Conservation (phyloP, 495 filamentous ascomycete species). For the Penicillium alfredii region DNA sequence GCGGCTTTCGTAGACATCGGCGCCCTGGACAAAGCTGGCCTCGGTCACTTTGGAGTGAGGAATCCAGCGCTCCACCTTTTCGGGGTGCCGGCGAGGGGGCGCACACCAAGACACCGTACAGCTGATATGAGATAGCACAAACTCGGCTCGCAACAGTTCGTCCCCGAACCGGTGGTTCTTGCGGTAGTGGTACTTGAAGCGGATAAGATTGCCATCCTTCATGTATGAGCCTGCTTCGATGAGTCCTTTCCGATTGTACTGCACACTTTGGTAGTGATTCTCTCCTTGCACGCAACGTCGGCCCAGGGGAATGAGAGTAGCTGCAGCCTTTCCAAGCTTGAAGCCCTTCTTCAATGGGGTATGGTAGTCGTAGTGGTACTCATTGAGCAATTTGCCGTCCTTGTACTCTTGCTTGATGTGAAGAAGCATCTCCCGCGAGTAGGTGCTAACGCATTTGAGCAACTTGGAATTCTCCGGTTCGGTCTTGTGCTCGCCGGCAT, state of each 20-base stretch:
- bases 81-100: slow-evolving; percentile 45
- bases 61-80: slow-evolving; percentile 53
- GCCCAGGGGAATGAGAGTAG: slow-evolving; percentile 39
- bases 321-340: slow-evolving; percentile 22
- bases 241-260: slow-evolving; percentile 51
- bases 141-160: slow-evolving; percentile 54
- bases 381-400: slow-evolving; percentile 39
- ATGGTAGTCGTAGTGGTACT: slow-evolving; percentile 49
- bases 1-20: slow-evolving; percentile 48
- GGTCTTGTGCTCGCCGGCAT: slow-evolving; percentile 37
- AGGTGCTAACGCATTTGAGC: slow-evolving; percentile 44
- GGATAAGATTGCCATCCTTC: slow-evolving; percentile 48
- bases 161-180: slow-evolving; percentile 51
- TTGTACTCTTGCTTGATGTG: slow-evolving; percentile 44
- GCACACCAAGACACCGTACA: slow-evolving; percentile 55
- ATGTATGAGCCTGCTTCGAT: slow-evolving; percentile 51
- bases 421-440: slow-evolving; percentile 44
- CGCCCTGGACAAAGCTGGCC: slow-evolving; percentile 50
- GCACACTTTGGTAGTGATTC: slow-evolving; percentile 41
- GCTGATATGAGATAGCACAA: slow-evolving; percentile 48
- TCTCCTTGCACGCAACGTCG: slow-evolving; percentile 45
- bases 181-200: slow-evolving; percentile 54
- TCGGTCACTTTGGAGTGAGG: slow-evolving; percentile 54
- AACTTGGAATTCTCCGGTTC: slow-evolving; percentile 38
- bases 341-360: slow-evolving; percentile 28